Base-by-base conservation (phyloP, 768 basidiomycete genomes). In the Rhodosporidiobolus sp. region DNA sequence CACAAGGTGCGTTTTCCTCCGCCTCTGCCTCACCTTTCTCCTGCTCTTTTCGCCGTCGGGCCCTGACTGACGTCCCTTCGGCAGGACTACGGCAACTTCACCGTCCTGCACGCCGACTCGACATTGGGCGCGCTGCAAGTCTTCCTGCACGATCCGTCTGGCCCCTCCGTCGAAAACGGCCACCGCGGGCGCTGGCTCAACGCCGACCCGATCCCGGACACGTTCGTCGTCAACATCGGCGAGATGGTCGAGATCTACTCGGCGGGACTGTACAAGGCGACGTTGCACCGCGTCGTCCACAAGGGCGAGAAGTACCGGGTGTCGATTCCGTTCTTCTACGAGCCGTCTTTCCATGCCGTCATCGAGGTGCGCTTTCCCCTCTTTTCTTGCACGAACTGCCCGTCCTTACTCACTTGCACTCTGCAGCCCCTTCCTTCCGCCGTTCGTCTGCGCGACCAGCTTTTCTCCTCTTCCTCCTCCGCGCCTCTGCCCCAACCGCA, bases 251-350 rank as follows among this genome's bases (percentile, higher is more conserved):
- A 94, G 84, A 85, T 88, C 57, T 95, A 92, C 92, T 88, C 90
- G 10, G 87, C 89, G 73, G 93, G 93, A 0, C 80, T 94, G 60
- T 96, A 95, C 83, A 86, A 84, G 67, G 90, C 91, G 50, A 94
- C 94, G 0, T 83, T 94, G n/a, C 94, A 95, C 81, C 86, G 91
- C 6, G 94, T 96, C 11, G 83, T 95, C 6, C 92, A 96, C 77
- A 82, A 84, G 70, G 86, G 87, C 14, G 83, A 85, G 20, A 91
- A 89, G 78, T 94, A 93, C 79, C 83, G 84, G 16, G 86, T 94
- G 52, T 92, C 91, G 88, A 85, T 94, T 28, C 94, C 94, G 0
- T 95, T 95, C 82, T 96, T 96, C 84, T 95, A 90, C 74, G 94
- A 95, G 80, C 93, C 94, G 0, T 91, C 90, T 68, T 92, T 91